Evolutionary conservation across 441 rosid species (phyloP), one percentile per base, ranked within the genome.

Genomic region (Pelargonium citronellum): DNA sequence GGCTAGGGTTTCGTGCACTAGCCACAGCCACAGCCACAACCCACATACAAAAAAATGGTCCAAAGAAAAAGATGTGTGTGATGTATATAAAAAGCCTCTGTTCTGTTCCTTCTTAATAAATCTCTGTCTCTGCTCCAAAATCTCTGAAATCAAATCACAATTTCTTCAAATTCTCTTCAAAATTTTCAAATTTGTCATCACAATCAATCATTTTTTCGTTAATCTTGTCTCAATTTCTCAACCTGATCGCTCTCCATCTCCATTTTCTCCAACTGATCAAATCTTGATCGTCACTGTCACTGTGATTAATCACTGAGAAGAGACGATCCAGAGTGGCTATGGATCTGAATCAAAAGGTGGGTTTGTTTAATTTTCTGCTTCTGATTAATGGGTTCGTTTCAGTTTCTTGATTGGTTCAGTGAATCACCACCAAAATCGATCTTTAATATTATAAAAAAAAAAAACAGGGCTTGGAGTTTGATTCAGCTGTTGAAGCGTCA

Each of bases 401-500:
- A 13, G 15, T 49, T 49, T 49, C 57, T 49, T 16, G 16, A 49
- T 49, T 13, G 57, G 57, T 9, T 12, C 57, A 49, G 16, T 5
- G 57, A 16, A 49, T 49, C 57, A 49, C n/a, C 5, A 49, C 57
- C 51, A 64, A 4, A 10, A 68, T 16, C 13, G n/a, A 49, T 49
- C n/a, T 49, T 49, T 49, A n/a, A n/a, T n/a, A n/a, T n/a, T n/a
- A n/a, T n/a, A n/a, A n/a, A n/a, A n/a, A n/a, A n/a, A n/a, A n/a
- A n/a, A n/a, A n/a, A 2, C 77, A 71, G 85, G 79, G 19, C 41
- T 5, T 69, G 12, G 71, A 67, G 43, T 1, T 77, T 61, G 77
- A 66, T 16, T 3, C 17, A 72, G 24, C 13, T 65, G 43, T 8
- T 1, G 47, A 62, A 69, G 67, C 20, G 62, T 44, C 55, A 44